Percentiles rank a stretch among this genome's conserved stretches.
Evolutionary conservation across 2,329 filamentous ascomycete species (phyloP).

Genomic region (Scleromitrula shiraiana): DNA sequence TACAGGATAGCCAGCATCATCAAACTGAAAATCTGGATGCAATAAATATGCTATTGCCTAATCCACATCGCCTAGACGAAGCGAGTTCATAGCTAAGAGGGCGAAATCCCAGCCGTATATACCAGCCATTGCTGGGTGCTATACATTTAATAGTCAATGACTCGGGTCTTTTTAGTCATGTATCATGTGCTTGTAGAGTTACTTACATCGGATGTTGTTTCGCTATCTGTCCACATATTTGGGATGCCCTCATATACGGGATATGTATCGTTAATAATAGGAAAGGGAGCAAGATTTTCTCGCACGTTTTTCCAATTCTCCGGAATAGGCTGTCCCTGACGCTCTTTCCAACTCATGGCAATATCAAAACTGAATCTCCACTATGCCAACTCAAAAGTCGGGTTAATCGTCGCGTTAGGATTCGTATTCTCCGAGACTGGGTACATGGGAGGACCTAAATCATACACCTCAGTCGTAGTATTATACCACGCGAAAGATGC

Average conservation of each 20-base stretch:
- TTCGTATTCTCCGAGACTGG: conserved; percentile 49
- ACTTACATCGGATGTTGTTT: conserved; percentile 2
- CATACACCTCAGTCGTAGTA: conserved; percentile 40
- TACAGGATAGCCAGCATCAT: conserved; percentile 47
- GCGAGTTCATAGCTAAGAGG: conserved; percentile 39
- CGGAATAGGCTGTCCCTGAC: conserved; percentile 38
- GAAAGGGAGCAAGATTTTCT: conserved; percentile 45
- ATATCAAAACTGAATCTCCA: conserved; percentile 52
- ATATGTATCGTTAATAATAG: conserved; percentile 42
- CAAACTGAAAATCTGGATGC: conserved; percentile 44
- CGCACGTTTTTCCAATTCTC: conserved; percentile 40
- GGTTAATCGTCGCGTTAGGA: conserved; percentile 48
- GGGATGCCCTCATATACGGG: conserved; percentile 46
- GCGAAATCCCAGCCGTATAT: conserved; percentile 41
- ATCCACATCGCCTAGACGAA: conserved; percentile 35
- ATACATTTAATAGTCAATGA: conserved; percentile 16
- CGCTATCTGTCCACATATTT: conserved; percentile 33
- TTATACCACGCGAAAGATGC: conserved; percentile 49
- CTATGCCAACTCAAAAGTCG: conserved; percentile 52
- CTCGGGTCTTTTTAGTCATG: not conserved
- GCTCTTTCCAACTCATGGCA: conserved; percentile 43
- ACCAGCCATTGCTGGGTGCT: conserved; percentile 40
- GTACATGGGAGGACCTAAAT: conserved; percentile 44
- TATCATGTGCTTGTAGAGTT: not conserved
- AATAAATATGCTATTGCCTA: conserved; percentile 37